These are phyloP conservation scores for Sutorius eximius DNA, from an alignment of 1,284 basidiomycete species.

Conservation along the genomic window DNA sequence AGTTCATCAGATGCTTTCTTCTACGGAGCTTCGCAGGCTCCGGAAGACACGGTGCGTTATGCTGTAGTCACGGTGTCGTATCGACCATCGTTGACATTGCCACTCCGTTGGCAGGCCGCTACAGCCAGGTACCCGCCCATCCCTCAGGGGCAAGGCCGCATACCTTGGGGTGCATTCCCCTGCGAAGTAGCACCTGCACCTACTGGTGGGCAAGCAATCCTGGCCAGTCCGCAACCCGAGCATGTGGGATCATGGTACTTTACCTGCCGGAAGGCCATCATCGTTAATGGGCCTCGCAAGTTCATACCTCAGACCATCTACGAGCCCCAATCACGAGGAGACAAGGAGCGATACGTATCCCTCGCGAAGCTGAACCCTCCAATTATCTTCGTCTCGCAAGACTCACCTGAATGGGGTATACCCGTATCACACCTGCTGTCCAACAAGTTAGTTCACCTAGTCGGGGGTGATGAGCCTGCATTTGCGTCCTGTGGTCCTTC, in stretches of 20 bases:
- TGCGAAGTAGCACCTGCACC: neutral
- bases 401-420: slow-evolving; percentile 56
- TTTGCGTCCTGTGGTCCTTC: slow-evolving; percentile 65
- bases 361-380: slow-evolving; percentile 58
- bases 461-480: slow-evolving; percentile 55
- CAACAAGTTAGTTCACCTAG: slow-evolving; percentile 39
- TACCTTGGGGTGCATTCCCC: neutral
- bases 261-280: slow-evolving; percentile 1
- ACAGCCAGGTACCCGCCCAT: neutral
- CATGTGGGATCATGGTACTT: slow-evolving; percentile 9
- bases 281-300: slow-evolving; percentile 35
- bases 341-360: slow-evolving; percentile 68
- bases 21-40: neutral
- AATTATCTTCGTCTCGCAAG: slow-evolving; percentile 54
- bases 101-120: neutral
- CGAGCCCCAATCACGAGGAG: slow-evolving; percentile 65
- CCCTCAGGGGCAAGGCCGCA: neutral
- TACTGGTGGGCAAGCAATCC: neutral
- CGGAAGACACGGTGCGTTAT: neutral
- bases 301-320: slow-evolving; percentile 66
- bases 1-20: neutral
- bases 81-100: neutral
- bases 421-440: slow-evolving; percentile 48
- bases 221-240: neutral
- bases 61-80: neutral